Evolutionary conservation across 192 early-diverging fungal species (phyloP).

Genomic region (Backusella tarrabulga): DNA sequence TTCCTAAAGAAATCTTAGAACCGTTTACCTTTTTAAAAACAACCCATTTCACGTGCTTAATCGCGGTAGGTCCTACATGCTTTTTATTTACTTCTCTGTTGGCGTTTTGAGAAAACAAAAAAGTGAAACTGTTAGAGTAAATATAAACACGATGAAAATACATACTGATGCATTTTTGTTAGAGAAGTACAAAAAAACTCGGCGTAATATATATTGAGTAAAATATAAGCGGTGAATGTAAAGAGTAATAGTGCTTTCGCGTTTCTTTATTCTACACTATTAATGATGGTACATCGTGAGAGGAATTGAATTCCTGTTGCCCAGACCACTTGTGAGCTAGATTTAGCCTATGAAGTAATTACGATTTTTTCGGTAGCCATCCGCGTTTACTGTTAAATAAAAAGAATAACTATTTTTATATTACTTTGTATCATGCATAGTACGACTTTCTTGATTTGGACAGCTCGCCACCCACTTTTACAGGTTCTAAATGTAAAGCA

Average conservation of each 20-base stretch:
- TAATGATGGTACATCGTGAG: background rate
- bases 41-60: background rate
- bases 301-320: background rate
- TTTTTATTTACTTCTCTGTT: background rate
- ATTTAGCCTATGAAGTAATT: background rate
- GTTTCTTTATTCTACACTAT: background rate
- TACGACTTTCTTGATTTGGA: background rate
- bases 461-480: background rate
- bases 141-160: background rate
- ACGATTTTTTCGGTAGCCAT: background rate
- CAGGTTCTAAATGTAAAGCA: background rate
- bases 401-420: background rate
- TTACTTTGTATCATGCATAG: background rate
- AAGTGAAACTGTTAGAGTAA: background rate
- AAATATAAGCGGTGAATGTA: background rate
- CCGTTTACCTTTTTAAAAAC: background rate
- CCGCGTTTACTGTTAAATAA: background rate
- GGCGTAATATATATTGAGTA: background rate
- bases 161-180: background rate
- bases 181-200: background rate
- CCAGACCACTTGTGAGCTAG: background rate
- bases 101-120: slow-evolving; percentile 2
- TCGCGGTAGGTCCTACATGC: background rate
- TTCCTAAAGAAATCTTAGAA: slow-evolving; percentile 4
- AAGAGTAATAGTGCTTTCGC: background rate